Conservation (phyloP, 2,329 filamentous ascomycete species). For the Periconia sp. region DNA sequence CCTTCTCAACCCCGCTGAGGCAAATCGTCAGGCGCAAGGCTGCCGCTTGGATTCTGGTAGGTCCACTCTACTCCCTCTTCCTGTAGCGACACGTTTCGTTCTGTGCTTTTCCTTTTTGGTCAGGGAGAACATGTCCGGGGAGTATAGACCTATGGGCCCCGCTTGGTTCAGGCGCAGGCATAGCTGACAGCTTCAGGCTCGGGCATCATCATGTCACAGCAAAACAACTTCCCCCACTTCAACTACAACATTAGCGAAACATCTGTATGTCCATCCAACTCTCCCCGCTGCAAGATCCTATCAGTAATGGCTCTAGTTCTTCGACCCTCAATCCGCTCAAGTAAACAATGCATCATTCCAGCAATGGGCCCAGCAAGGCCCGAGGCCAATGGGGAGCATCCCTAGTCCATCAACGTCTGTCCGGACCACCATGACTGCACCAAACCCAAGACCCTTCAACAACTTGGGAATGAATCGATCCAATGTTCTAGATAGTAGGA, state of each 20-base stretch:
- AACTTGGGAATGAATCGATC: slow-evolving; percentile 12
- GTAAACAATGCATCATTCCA: slow-evolving; percentile 17
- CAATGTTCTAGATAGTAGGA: slow-evolving; percentile 4
- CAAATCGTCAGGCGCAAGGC: slow-evolving; percentile 38
- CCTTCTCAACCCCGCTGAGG: slow-evolving; percentile 19
- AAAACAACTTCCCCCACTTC: slow-evolving; percentile 22
- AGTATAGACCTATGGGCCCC: not conserved
- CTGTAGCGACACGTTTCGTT: slow-evolving; percentile 1
- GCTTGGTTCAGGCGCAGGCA: no score
- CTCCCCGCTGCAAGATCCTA: not conserved
- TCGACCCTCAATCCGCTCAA: slow-evolving; percentile 15
- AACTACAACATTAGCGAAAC: slow-evolving; percentile 15
- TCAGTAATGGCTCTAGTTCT: slow-evolving; percentile 22
- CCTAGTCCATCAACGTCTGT: slow-evolving; percentile 26
- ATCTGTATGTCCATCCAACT: slow-evolving; percentile 17
- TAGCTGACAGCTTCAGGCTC: slow-evolving; percentile 30
- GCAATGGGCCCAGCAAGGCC: slow-evolving; percentile 23
- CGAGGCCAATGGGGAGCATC: slow-evolving; percentile 19
- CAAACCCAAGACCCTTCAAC: slow-evolving; percentile 10
- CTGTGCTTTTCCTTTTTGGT: slow-evolving; percentile 3
- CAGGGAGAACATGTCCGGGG: not conserved
- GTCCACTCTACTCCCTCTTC: slow-evolving; percentile 8
- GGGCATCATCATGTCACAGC: slow-evolving; percentile 35
- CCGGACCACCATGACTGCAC: slow-evolving; percentile 15
- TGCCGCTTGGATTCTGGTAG: slow-evolving; percentile 29